Evolutionary conservation across 305 asterid species (phyloP).

Genomic region (Fraxinus nigra): DNA sequence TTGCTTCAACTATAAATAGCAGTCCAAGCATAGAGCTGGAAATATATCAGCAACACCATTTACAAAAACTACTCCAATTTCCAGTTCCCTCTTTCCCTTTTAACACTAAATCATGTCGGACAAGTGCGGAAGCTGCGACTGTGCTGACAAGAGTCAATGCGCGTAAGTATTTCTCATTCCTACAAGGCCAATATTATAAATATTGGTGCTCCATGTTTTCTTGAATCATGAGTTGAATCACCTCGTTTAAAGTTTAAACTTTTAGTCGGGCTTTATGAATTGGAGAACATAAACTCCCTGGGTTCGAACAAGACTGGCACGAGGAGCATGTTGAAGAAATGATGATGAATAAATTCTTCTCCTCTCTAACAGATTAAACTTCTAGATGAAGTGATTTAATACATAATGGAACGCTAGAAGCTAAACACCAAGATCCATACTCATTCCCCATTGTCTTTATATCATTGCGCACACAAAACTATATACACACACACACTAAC

Average conservation of each 20-base stretch:
- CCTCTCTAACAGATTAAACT: neutral
- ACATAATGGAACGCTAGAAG: neutral
- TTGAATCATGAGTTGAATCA: neutral
- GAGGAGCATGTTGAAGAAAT: neutral
- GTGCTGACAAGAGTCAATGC: conserved; percentile 50
- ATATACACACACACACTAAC: neutral
- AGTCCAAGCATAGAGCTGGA: conserved; percentile 14
- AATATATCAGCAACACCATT: conserved; percentile 19
- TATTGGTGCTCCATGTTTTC: neutral
- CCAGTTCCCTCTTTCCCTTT: neutral
- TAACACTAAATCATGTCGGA: conserved; percentile 40
- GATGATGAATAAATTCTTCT: neutral
- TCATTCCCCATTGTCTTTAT: neutral
- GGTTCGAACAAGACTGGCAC: neutral
- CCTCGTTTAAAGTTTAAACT: neutral
- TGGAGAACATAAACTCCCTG: neutral
- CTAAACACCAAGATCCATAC: neutral
- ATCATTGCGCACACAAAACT: neutral
- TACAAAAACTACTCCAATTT: neutral
- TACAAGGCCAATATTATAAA: neutral
- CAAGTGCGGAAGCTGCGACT: conserved; percentile 58
- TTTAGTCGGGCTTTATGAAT: neutral
- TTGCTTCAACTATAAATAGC: conserved; percentile 50
- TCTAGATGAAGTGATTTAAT: neutral
- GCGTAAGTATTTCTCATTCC: conserved; percentile 33